A percentile compares a stretch with the other conserved stretches of the same genome.
These are phyloP conservation scores for Penicillium soppii DNA, from an alignment of 495 filamentous ascomycete genomes.

Conservation along the genomic window DNA sequence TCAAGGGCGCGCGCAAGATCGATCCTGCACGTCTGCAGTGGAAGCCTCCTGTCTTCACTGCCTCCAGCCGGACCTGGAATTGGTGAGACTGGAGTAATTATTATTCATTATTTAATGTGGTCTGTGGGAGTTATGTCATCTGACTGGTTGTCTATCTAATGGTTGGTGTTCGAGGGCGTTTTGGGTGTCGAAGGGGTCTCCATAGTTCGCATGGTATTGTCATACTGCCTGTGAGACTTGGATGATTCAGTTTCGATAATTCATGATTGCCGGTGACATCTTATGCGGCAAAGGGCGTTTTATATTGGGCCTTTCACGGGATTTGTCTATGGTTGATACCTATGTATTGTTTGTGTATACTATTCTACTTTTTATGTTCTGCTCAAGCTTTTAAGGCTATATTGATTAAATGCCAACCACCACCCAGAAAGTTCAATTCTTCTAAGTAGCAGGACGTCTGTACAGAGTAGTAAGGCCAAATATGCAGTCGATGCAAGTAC, in stretches of 20 bases:
- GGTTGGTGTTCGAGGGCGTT: conserved; percentile 4
- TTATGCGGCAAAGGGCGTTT: not conserved
- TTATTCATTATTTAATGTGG: not conserved
- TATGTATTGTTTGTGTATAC: not conserved
- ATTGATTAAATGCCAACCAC: no score
- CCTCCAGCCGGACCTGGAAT: conserved; percentile 87
- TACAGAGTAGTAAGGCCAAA: no score
- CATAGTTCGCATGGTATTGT: no score
- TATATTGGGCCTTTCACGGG: not conserved
- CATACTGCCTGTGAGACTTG: no score
- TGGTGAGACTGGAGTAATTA: conserved; percentile 58
- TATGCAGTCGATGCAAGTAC: no score
- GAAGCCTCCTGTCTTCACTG: conserved; percentile 95
- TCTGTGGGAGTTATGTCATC: not conserved
- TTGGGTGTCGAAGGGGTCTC: not conserved
- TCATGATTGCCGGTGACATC: not conserved
- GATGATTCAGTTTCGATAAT: not conserved
- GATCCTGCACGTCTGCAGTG: conserved; percentile 78
- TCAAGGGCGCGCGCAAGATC: conserved; percentile 73
- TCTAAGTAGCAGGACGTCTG: no score
- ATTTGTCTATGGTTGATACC: not conserved
- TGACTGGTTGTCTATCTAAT: conserved; percentile 6
- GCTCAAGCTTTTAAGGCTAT: no score
- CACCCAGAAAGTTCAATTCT: no score
- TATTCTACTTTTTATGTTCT: not conserved